Evolutionary conservation across 2,329 filamentous ascomycete genomes (phyloP), one percentile per base, ranked within the genome.

Genomic region (Zymoseptoria crescenta): DNA sequence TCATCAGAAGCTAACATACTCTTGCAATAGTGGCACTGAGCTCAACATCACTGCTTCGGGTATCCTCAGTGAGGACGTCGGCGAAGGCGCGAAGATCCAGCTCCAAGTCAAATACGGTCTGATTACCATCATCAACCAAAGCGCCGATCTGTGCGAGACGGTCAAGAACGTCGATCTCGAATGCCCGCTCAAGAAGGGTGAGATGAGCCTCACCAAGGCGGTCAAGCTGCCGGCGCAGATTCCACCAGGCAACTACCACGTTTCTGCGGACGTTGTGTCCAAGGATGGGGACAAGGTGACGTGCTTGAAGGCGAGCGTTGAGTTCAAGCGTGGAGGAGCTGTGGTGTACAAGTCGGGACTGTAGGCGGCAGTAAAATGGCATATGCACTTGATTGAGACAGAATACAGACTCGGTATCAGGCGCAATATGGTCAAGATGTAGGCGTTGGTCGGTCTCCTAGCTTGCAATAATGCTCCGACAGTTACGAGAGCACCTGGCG

Each of bases 21-120:
- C 56, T 21, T 52, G 5, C 66, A 97, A 94, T 72, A 45, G 35
- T 16, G 94, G 93, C 69, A 67, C 85, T 68, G 83, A 83, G 20
- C 86, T 99, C 56, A 79, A 81, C 60, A 96, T 99, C 78, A 84
- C 84, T 64, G 94, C 92, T 52, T 80, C 77, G 30, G 94, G 93
- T 59, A 83, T 78, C n/a, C 82, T 97, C 64, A 82, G 81, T 67
- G 76, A 95, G 70, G 76, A 81, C 55, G 85, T 99, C 64, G 82
- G 85, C 57, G 74, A 91, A 59, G 93, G 91, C 59, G 90, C 93
- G 61, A 90, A 89, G 68, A 87, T 96, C 63, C 80, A 87, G 53
- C 74, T 99, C 49, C 83, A 86, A 66, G 93, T 99, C 77, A 96
- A 96, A 78, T 96, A 96, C 75, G 93, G 93, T 61, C 81, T 96